Evolutionary conservation across 1,284 basidiomycete genomes (phyloP).

Genomic region (Pisolithus thermaeus): DNA sequence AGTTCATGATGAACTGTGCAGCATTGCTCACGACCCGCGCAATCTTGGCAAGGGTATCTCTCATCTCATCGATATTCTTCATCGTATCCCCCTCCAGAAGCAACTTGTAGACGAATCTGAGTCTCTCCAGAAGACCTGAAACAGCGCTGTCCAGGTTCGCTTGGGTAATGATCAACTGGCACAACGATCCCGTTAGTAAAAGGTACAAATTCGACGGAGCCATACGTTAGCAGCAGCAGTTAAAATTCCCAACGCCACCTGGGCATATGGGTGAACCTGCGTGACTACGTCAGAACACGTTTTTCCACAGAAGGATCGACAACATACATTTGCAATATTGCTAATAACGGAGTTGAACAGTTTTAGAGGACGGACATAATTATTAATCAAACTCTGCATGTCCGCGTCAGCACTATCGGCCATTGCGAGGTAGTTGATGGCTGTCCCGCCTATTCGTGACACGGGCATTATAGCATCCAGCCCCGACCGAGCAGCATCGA

Average conservation of each 20-base stretch:
- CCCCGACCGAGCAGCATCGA: no score
- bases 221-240: neutral
- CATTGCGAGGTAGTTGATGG: no score
- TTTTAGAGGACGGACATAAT: no score
- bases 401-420: no score
- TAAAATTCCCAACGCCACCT: neutral
- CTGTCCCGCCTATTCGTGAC: no score
- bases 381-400: no score
- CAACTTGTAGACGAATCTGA: neutral
- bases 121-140: neutral
- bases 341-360: no score
- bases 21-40: neutral
- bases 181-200: neutral
- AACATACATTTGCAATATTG: no score
- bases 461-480: no score
- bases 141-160: neutral
- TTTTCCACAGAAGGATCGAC: no score
- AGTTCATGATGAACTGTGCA: constrained; percentile 2
- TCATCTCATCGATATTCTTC: neutral
- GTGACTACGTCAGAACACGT: neutral
- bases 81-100: neutral
- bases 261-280: neutral
- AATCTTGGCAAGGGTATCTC: neutral
- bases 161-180: neutral
- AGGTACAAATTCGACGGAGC: no score